Percentiles rank a stretch among this genome's conserved stretches.
phyloP scores from a whole-genome alignment of 441 rosid species.

The Populus hybrid region DNA sequence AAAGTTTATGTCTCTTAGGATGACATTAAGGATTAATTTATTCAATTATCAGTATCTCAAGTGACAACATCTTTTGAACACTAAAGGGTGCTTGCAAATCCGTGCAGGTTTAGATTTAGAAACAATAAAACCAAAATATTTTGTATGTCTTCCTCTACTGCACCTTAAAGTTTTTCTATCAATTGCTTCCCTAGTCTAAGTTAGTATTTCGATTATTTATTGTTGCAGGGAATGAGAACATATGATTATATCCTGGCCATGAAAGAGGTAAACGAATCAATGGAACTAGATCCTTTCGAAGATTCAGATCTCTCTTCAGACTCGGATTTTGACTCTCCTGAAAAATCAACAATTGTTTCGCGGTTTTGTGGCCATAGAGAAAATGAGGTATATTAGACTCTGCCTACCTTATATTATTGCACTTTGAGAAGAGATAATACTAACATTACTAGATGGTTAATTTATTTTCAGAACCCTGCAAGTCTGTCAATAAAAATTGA shows the following conservation, averaged over 20 bases:
- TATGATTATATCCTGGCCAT: slow-evolving; percentile 95
- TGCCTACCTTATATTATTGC: slow-evolving; percentile 13
- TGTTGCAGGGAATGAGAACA: slow-evolving; percentile 86
- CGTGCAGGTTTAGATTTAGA: neutral
- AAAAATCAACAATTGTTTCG: slow-evolving; percentile 57
- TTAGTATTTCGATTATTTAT: neutral
- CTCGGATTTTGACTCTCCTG: slow-evolving; percentile 74
- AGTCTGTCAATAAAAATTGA: slow-evolving; percentile 72
- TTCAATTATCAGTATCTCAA: neutral
- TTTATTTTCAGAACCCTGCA: slow-evolving; percentile 41
- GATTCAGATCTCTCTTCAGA: slow-evolving; percentile 87
- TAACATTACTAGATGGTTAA: neutral
- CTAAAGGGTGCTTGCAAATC: neutral
- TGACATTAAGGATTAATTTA: neutral
- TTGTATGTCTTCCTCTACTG: neutral
- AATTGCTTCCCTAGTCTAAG: neutral
- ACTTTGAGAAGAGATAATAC: neutral
- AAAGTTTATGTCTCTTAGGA: neutral
- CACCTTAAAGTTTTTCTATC: neutral
- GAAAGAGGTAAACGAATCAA: slow-evolving; percentile 75
- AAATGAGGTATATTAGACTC: slow-evolving; percentile 44
- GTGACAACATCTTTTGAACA: neutral
- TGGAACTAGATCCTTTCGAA: slow-evolving; percentile 56
- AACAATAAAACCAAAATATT: neutral
- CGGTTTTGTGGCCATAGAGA: slow-evolving; percentile 51